Evolutionary conservation across 1,139 yeast genomes (phyloP), one percentile per base, ranked within the genome.

Genomic region (Groenewaldozyma auringiensis): DNA sequence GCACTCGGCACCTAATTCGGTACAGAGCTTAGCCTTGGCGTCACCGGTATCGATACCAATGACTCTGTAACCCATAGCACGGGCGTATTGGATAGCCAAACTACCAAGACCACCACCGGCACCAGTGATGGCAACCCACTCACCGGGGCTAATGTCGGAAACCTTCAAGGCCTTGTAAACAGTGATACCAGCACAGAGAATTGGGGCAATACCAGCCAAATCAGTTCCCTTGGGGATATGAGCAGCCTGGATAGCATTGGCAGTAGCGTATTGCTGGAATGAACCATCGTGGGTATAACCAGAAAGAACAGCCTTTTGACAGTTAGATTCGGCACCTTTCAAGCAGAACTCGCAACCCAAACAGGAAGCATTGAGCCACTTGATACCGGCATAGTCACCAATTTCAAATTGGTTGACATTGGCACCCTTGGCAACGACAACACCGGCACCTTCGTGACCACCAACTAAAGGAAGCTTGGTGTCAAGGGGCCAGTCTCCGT

Each of bases 361-460:
- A 70, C 94, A 83, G 43, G 88, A 79, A 54, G 83, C 79, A 66
- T 82, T 81, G 65, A 82, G 58, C 75, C 76, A 72, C 66, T 83
- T 83, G 62, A 83, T 71, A 63, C 92, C 94, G 49, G 92, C 94
- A 45, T 64, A 70, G 64, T 83, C 92, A 60, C 94, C 94, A 58
- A 81, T 64, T 61, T 81, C 74, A 71, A 83, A 81, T 62, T 81
- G 80, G 57, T 68, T 73, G 55, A 83, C 94, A 54, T 77, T 72
- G 39, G 69, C 69, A 61, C 92, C 94, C 61, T 70, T 77, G 55
- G 74, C 87, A 49, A 82, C 89, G 53, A 83, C 92, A 34, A 78
- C 77, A 67, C 94, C 94, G 34, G 89, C 88, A 69, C 92, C 92
- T 68, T 83, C 94, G 71, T 83, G 94, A 60, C 94, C 94, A 53